Evolutionary conservation across 768 basidiomycete species (phyloP), one percentile per base, ranked within the genome.

Genomic region (Boletus rubroflammeus): DNA sequence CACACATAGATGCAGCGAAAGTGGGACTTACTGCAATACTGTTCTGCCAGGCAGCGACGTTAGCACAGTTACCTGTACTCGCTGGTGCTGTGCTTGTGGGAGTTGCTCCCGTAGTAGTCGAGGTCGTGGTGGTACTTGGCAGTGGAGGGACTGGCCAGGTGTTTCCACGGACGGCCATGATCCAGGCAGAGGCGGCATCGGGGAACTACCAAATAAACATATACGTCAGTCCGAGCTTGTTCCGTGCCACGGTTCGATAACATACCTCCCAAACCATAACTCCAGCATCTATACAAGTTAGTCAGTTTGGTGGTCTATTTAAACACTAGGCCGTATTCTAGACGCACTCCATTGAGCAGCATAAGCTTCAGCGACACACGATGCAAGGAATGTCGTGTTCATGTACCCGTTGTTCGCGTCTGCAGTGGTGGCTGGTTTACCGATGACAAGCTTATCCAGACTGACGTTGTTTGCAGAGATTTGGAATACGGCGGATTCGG

Each of bases 401-500:
- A 89, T 85, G 54, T 73, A 79, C 15, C 74, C 83, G 55, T 80
- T 84, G 56, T 57, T 76, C 3, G 84, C 83, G 40, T 82, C 80
- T 11, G 69, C 54, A 1, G 60, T 62, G 0, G 75, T 51, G 5
- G 81, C 82, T 6, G 86, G 87, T 68, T 89, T 90, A 7, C 88
- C 88, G 61, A 90, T 85, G 51, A 88, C 83, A 47, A 90, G 74
- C 69, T 89, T 88, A 64, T 78, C 69, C 35, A 84, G 67, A 6
- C 77, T 67, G 8, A 89, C 79, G n/a, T 83, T 85, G 55, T 71
- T 78, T 1, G 77, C 76, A 34, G 72, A 67, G 44, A 80, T 78
- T 63, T 80, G 70, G 61, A 80, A 76, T 26, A 81, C 56, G 0
- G 76, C 64, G 3, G 78, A 70, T 19, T 68, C 53, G 2, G 78